Base-by-base conservation (phyloP, 2,329 filamentous ascomycete species). In the Cladophialophora psammophila region DNA sequence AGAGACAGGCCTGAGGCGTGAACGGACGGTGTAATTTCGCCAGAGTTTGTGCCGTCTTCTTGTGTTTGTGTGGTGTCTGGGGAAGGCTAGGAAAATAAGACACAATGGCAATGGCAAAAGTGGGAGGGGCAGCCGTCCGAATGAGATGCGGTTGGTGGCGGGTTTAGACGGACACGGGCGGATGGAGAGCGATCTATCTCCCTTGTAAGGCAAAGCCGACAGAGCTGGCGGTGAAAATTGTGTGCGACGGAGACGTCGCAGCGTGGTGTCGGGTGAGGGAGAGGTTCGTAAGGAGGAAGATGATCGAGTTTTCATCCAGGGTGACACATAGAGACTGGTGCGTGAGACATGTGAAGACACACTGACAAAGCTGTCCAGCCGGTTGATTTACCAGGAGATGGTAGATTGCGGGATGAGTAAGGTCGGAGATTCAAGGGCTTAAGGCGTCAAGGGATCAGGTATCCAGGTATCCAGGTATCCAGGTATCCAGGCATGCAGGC, bases 101-200 rank as follows among this genome's bases (percentile, higher is more conserved):
- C 40, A 26, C 45, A 50, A 18, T 26, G 45, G 45, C 1, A 26
- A 26, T 26, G 20, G 26, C 40, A 26, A 26, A 15, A 8, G 26
- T n/a, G 18, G 40, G 34, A 38, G 40, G 59, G 35, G 18, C 18
- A 26, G 7, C 45, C 45, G 45, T 50, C 12, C 20, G n/a, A 26
- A 26, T 50, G 45, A 26, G 26, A 20, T 10, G 18, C 45, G 45
- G 18, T 50, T 50, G 18, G 45, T 50, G 45, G 45, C 45, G 45
- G 45, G 45, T 26, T 50, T 50, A 50, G 45, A 50, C 45, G 45
- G 45, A 26, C 18, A 50, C 45, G 45, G 45, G 45, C 45, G 18
- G 45, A 50, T 26, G 45, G 45, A 50, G 45, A 50, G 45, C 18
- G 26, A 3, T 26, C 18, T 50, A 3, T 26, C 26, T 26, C 26